Conservation (phyloP, 1,139 yeast genomes). For the Suhomyces chickasaworum region DNA sequence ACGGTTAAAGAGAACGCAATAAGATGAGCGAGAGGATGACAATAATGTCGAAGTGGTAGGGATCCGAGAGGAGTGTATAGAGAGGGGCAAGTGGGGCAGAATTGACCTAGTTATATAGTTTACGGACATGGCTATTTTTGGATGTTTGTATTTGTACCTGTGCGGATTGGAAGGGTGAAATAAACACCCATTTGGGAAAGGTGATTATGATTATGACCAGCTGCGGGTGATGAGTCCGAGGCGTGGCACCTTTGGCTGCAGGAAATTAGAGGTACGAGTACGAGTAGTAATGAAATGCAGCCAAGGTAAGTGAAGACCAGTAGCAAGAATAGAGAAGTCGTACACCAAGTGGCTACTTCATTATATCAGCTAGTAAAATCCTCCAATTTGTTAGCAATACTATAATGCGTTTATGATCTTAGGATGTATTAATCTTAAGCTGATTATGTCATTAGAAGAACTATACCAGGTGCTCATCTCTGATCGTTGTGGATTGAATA, state of each 20-base stretch:
- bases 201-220: constrained; percentile 6
- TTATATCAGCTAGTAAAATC: no score
- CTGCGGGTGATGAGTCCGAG: neutral
- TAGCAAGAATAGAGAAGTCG: no score
- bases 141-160: constrained; percentile 13
- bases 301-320: neutral
- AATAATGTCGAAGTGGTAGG: neutral
- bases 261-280: neutral
- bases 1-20: neutral
- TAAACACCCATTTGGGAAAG: constrained; percentile 5
- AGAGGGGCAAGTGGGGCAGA: constrained; percentile 1
- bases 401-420: no score
- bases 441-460: no score
- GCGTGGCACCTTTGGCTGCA: neutral
- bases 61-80: constrained; percentile 3
- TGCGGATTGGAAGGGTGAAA: constrained; percentile 11
- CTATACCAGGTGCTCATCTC: neutral
- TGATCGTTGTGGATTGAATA: neutral
- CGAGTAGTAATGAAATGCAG: neutral
- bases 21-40: constrained; percentile 2
- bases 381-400: no score
- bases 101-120: constrained; percentile 8
- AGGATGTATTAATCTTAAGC: no score
- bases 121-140: constrained; percentile 12
- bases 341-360: no score